Evolutionary conservation across 257 asterid species (phyloP), one percentile per base, ranked within the genome.

Genomic region (Solanum rostratum): DNA sequence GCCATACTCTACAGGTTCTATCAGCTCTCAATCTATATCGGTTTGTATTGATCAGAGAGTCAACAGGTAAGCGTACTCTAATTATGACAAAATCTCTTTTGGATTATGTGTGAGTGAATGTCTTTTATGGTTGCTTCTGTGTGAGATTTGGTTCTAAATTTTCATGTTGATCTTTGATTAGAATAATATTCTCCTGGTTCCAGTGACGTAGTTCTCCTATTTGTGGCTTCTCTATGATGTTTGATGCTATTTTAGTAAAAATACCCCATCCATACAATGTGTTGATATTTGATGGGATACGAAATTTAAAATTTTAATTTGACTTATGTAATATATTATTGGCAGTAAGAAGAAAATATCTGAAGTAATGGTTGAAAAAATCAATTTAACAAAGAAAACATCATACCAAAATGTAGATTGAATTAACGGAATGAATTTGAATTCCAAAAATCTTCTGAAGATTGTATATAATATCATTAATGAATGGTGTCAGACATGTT

Each of bases 1-100:
- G 53, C 18, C 41, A 60, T 29, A 83, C 65, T 55, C 63, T 91
- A 90, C 98, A 95, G 99, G 95, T 95, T 88, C 88, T 90, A 37
- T 89, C 98, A 57, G 97, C 98, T 83, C 98, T 96, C 68, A 96
- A 95, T 89, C 93, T 95, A 82, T 95, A 90, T 90, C 90, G 98
- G 90, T 96, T 82, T 84, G 85, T 93, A 50, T 89, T 95, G 86
- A 93, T 96, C 29, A 89, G 93, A 0, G 99, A 96, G 84, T 91
- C 98, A 79, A 86, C 93, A 80, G 97, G 98, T 92, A 85, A 88
- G 54, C 37, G 43, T 74, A 46, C 43, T 24, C 54, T 74, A 74
- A 24, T 16, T 74, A 74, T 45, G 81, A 73, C 8, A 46, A 74
- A 69, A 18, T 74, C 22, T 46, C 41, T 45, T 45, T 62, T 79